phyloP scores from a whole-genome alignment of 306 rosid species.

The Rubus parviflorus region DNA sequence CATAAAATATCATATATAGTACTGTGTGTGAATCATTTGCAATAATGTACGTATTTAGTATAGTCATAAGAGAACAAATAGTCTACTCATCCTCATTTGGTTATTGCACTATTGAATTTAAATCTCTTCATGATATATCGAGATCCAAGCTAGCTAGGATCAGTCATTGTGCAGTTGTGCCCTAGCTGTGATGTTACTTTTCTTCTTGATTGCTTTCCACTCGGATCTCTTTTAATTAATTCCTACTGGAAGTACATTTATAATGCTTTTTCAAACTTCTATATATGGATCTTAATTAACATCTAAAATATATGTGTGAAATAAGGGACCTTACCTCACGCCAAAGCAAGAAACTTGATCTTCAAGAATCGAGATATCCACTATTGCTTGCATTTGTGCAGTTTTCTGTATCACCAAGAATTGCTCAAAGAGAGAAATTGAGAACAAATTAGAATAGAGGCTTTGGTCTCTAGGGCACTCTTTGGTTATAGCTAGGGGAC shows the following conservation, averaged over 20 bases:
- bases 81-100: neutral
- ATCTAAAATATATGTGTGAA: neutral
- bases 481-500: neutral
- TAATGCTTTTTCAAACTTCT: neutral
- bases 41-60: neutral
- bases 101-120: neutral
- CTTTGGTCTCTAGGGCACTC: neutral
- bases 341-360: slow-evolving; percentile 4
- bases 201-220: neutral
- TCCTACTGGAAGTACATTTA: neutral
- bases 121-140: neutral
- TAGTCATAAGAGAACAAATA: too few relatives aligned
- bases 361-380: neutral
- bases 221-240: neutral
- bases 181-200: neutral
- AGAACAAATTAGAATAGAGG: neutral
- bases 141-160: neutral
- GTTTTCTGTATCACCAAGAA: neutral
- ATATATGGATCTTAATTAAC: neutral
- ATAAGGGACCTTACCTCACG: neutral
- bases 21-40: neutral
- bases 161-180: neutral
- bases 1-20: neutral
- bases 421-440: neutral
- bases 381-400: neutral